phyloP scores from a whole-genome alignment of 2,329 filamentous ascomycete species.

The Pseudogymnoascus sp. region DNA sequence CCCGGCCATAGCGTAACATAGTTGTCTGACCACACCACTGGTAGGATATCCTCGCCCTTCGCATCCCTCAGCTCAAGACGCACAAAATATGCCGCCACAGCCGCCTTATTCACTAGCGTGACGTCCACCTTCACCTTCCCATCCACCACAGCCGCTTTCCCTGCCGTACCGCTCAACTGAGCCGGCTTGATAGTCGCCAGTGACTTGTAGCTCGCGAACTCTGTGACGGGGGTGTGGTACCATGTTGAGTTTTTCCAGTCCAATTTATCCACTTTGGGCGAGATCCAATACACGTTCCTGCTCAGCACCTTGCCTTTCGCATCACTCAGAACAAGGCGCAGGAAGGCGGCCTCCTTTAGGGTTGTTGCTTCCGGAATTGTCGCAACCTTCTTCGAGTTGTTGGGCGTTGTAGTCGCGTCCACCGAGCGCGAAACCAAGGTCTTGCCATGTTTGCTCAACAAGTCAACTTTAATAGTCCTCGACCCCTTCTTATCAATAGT shows the following conservation, averaged over 20 bases:
- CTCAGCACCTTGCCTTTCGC: constrained; percentile 32
- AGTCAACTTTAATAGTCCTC: constrained; percentile 38
- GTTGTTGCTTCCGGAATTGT: constrained; percentile 26
- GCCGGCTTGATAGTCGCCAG: constrained; percentile 34
- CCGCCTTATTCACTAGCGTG: constrained; percentile 41
- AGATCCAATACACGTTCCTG: constrained; percentile 53
- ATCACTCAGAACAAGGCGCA: constrained; percentile 40
- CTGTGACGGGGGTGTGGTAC: constrained; percentile 48
- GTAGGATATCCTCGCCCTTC: constrained; percentile 37
- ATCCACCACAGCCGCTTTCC: background rate
- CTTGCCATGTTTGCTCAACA: constrained; percentile 41
- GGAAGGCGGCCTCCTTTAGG: constrained; percentile 37
- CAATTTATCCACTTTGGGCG: constrained; percentile 37
- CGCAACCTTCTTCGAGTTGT: constrained; percentile 33
- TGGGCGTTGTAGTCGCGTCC: constrained; percentile 33
- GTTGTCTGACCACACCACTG: constrained; percentile 52
- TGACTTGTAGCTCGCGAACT: constrained; percentile 40
- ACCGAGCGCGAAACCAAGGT: constrained; percentile 29
- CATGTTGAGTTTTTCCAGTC: constrained; percentile 50
- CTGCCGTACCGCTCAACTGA: constrained; percentile 27
- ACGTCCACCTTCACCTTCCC: constrained; percentile 26
- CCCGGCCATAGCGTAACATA: constrained; percentile 52
- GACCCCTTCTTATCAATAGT: constrained; percentile 32
- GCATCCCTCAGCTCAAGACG: constrained; percentile 40
- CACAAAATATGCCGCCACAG: constrained; percentile 49